These are phyloP conservation scores for Suaeda aralocaspica DNA, from an alignment of 148 eudicot genomes.

Conservation along the genomic window DNA sequence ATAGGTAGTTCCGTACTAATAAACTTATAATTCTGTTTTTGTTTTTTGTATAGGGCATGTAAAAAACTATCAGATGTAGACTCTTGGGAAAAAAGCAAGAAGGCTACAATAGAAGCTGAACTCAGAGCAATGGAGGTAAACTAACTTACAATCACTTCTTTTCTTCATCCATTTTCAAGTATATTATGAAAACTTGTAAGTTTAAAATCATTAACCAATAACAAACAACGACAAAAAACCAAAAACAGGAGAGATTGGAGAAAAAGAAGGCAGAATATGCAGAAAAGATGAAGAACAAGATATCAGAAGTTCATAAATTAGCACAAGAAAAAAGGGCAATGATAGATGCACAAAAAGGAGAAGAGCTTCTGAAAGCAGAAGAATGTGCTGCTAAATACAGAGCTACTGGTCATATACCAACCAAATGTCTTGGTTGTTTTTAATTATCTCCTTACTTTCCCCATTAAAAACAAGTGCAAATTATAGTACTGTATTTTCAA, in stretches of 20 bases:
- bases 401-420: constrained; percentile 45
- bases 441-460: constrained; percentile 19
- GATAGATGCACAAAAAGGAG: constrained; percentile 47
- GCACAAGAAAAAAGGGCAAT: constrained; percentile 66
- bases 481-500: too few relatives aligned
- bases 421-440: constrained; percentile 39
- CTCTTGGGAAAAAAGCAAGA: constrained; percentile 66
- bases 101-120: constrained; percentile 50
- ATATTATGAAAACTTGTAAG: too few relatives aligned
- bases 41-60: constrained; percentile 44
- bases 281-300: constrained; percentile 58
- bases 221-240: too few relatives aligned
- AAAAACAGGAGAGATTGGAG: constrained; percentile 51
- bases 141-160: too few relatives aligned
- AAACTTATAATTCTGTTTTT: too few relatives aligned
- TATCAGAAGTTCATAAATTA: constrained; percentile 46
- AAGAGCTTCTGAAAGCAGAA: constrained; percentile 50
- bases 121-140: constrained; percentile 59
- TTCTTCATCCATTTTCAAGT: too few relatives aligned
- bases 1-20: too few relatives aligned
- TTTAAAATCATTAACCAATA: too few relatives aligned
- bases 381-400: constrained; percentile 53
- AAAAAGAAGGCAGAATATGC: constrained; percentile 55
- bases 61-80: constrained; percentile 46
- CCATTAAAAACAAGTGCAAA: not conserved